Conservation (phyloP, 805 yeast genomes). For the Spathaspora passalidarum region DNA sequence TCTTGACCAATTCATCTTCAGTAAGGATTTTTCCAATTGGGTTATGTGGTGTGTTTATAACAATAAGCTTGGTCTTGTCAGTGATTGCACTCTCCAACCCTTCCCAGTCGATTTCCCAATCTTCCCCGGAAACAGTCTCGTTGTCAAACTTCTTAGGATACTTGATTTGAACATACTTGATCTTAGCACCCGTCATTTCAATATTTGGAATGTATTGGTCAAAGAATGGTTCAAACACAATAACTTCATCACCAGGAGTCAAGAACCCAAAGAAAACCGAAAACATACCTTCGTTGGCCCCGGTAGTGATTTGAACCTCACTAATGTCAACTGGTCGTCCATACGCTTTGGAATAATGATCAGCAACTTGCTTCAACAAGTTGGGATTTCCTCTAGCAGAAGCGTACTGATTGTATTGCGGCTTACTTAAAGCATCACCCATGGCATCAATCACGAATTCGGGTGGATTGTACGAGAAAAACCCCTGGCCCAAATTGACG, state of each 20-base stretch:
- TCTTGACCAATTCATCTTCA: slow-evolving; percentile 63
- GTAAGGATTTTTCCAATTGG: slow-evolving; percentile 92
- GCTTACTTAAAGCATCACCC: slow-evolving; percentile 63
- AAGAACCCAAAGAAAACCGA: slow-evolving; percentile 81
- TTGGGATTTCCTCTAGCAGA: slow-evolving; percentile 85
- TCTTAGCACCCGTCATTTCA: slow-evolving; percentile 90
- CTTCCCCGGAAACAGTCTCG: slow-evolving; percentile 70
- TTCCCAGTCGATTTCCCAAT: slow-evolving; percentile 83
- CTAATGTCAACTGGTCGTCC: slow-evolving; percentile 53
- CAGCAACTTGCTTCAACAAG: slow-evolving; percentile 65
- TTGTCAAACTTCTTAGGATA: slow-evolving; percentile 72
- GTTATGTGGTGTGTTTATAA: slow-evolving; percentile 92
- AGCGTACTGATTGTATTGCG: slow-evolving; percentile 87
- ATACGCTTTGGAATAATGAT: slow-evolving; percentile 67
- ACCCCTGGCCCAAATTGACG: slow-evolving; percentile 93
- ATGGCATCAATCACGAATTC: slow-evolving; percentile 87
- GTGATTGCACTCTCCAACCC: slow-evolving; percentile 72
- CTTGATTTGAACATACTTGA: slow-evolving; percentile 79
- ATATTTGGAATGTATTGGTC: slow-evolving; percentile 95
- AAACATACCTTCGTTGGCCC: slow-evolving; percentile 95
- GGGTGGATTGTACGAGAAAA: slow-evolving; percentile 95
- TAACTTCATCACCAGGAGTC: slow-evolving; percentile 87
- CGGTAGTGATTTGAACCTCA: slow-evolving; percentile 83
- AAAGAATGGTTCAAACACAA: slow-evolving; percentile 95
- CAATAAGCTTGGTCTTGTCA: slow-evolving; percentile 76